phyloP scores from a whole-genome alignment of 2,329 filamentous ascomycete species.

The Trichoderma semiorbis region DNA sequence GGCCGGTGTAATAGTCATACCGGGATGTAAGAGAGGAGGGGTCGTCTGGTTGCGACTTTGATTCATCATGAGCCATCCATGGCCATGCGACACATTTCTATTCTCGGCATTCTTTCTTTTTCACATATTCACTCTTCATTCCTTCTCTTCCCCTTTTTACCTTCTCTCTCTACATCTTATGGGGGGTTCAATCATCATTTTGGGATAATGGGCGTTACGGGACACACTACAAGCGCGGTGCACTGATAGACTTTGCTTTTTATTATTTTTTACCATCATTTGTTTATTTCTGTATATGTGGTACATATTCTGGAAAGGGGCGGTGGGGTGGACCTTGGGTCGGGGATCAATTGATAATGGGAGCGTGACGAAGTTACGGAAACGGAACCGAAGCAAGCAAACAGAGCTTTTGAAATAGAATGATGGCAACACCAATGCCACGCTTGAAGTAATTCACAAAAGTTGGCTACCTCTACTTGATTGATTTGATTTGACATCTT shows the following conservation, averaged over 20 bases:
- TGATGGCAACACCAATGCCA: not conserved
- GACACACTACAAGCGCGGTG: not conserved
- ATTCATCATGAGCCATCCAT: not conserved
- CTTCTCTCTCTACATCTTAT: not conserved
- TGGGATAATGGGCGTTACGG: not conserved
- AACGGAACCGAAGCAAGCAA: constrained; percentile 4
- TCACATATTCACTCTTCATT: not conserved
- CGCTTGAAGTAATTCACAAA: not conserved
- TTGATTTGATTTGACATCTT: not conserved
- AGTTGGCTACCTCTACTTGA: not conserved
- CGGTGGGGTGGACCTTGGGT: not conserved
- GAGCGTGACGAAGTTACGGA: not conserved
- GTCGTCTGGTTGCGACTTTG: not conserved
- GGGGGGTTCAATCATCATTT: not conserved
- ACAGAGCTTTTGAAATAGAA: constrained; percentile 10
- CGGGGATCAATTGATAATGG: not conserved
- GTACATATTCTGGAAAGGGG: not conserved
- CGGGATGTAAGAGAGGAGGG: not conserved
- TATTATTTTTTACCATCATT: not conserved
- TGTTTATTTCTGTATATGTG: not conserved
- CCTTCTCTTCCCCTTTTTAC: not conserved
- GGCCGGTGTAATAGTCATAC: not conserved
- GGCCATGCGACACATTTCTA: not conserved
- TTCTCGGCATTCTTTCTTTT: not conserved
- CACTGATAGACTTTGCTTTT: not conserved